phyloP scores from a whole-genome alignment of 2,329 filamentous ascomycete genomes.

The Aquanectria penicillioides region DNA sequence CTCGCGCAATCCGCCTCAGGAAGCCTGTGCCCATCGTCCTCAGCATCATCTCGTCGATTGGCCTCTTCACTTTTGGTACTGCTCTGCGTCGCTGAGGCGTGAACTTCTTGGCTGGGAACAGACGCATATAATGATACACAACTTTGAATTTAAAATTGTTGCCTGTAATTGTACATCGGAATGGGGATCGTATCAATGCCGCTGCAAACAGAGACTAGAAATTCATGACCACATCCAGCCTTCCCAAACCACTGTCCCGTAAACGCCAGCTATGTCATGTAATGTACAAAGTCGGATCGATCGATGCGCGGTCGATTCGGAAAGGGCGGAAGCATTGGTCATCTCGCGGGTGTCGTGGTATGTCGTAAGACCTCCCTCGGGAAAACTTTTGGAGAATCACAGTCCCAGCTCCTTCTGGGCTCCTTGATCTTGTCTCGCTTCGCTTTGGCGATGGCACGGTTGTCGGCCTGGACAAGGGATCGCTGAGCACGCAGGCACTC shows the following conservation, averaged over 20 bases:
- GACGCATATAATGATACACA: neutral
- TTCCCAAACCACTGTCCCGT: slow-evolving; percentile 12
- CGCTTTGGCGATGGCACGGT: slow-evolving; percentile 74
- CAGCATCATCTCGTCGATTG: slow-evolving; percentile 81
- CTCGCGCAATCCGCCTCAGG: slow-evolving; percentile 81
- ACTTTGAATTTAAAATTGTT: slow-evolving; percentile 8
- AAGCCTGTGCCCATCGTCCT: slow-evolving; percentile 88
- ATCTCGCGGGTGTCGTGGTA: slow-evolving; percentile 1
- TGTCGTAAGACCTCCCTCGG: neutral
- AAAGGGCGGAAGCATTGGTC: neutral
- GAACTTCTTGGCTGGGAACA: neutral
- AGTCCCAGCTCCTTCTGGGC: slow-evolving; percentile 67
- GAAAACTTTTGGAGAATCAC: slow-evolving; percentile 35
- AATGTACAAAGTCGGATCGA: slow-evolving; percentile 21
- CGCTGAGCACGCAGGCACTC: slow-evolving; percentile 85
- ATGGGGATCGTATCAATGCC: slow-evolving; percentile 20
- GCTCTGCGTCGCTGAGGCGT: slow-evolving; percentile 63
- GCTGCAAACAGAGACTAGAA: slow-evolving; percentile 22
- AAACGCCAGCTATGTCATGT: slow-evolving; percentile 31
- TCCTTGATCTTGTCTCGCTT: slow-evolving; percentile 78
- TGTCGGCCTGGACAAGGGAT: slow-evolving; percentile 78
- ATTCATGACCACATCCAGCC: slow-evolving; percentile 18
- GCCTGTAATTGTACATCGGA: slow-evolving; percentile 19
- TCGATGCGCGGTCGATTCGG: slow-evolving; percentile 1
- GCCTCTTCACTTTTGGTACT: slow-evolving; percentile 81